A percentile compares a stretch with the other conserved stretches of the same genome.
phyloP scores from a whole-genome alignment of 345 rosid genomes.

The Melaleuca quinquenervia region DNA sequence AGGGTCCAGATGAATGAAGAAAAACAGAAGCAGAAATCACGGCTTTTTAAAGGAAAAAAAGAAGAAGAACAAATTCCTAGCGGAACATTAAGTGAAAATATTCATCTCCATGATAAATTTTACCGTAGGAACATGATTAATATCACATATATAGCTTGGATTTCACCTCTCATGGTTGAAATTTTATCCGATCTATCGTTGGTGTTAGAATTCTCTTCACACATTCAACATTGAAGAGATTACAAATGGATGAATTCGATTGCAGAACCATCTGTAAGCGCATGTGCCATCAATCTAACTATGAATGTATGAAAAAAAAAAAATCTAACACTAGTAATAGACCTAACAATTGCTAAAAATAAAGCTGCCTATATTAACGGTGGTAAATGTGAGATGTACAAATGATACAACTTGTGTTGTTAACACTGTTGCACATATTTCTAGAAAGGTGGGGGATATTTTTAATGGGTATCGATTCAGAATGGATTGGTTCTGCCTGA shows the following conservation, averaged over 20 bases:
- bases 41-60: background rate
- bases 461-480: background rate
- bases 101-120: background rate
- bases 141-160: background rate
- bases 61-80: background rate
- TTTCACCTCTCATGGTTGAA: background rate
- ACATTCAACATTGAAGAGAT: background rate
- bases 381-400: background rate
- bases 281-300: background rate
- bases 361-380: background rate
- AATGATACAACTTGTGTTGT: background rate
- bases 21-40: background rate
- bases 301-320: background rate
- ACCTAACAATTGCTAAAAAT: background rate
- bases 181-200: background rate
- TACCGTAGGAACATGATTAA: background rate
- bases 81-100: background rate
- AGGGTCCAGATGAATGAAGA: background rate
- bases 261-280: background rate
- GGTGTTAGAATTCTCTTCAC: background rate
- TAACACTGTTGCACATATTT: background rate
- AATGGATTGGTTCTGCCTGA: background rate
- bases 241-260: background rate
- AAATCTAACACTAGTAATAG: background rate
- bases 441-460: background rate